A percentile compares a stretch with the other conserved stretches of the same genome.
These are phyloP conservation scores for Austroboletus eburneus DNA, from an alignment of 768 basidiomycete genomes.

Conservation along the genomic window DNA sequence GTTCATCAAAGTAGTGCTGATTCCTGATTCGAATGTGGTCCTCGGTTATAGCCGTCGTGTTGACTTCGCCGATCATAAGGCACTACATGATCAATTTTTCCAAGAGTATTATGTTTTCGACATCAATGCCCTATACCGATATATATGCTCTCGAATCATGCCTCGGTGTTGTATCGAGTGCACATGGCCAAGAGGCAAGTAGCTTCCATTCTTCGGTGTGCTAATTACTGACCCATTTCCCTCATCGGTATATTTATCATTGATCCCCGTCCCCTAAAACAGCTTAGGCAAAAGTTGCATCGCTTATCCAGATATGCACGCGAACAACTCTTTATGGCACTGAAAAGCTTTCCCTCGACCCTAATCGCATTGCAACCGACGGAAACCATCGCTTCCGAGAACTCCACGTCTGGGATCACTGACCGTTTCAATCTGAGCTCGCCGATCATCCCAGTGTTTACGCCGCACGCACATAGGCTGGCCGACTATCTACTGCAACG, in stretches of 20 bases:
- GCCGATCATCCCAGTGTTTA: constrained; percentile 20
- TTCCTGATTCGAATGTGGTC: not conserved
- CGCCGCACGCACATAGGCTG: constrained; percentile 6
- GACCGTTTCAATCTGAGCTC: constrained; percentile 6
- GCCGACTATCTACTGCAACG: constrained; percentile 12
- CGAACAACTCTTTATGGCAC: constrained; percentile 1
- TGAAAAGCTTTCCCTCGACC: constrained; percentile 5
- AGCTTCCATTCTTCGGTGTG: not conserved
- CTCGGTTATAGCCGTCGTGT: constrained; percentile 12
- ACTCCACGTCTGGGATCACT: not conserved
- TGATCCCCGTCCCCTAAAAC: not conserved
- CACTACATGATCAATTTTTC: constrained; percentile 21
- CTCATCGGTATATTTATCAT: not conserved
- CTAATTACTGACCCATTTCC: not conserved
- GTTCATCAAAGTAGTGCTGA: not conserved
- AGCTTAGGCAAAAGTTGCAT: constrained; percentile 16
- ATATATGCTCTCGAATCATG: constrained; percentile 38
- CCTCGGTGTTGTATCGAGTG: constrained; percentile 22
- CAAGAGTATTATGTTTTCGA: constrained; percentile 20
- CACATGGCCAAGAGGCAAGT: constrained; percentile 18
- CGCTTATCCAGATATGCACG: constrained; percentile 12
- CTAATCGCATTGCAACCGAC: constrained; percentile 2
- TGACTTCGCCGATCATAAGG: constrained; percentile 16
- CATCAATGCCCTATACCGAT: constrained; percentile 18
- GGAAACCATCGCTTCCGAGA: not conserved